Evolutionary conservation across 1,284 basidiomycete genomes (phyloP).

Genomic region (Meripilus lineatus): DNA sequence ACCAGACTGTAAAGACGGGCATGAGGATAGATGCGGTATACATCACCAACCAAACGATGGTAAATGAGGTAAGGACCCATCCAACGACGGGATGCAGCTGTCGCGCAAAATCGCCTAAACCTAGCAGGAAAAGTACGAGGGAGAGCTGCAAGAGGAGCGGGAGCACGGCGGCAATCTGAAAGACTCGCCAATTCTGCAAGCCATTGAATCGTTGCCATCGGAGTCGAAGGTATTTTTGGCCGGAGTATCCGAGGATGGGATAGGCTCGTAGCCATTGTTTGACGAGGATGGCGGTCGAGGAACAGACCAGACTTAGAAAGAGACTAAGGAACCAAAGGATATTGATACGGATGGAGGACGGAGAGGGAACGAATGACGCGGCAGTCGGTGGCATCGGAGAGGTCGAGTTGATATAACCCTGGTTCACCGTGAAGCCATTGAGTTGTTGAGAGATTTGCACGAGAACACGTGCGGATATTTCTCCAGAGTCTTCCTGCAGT

Average conservation of each 20-base stretch:
- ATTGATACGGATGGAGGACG: conserved; percentile 12
- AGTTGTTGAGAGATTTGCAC: conserved; percentile 12
- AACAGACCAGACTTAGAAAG: conserved; percentile 10
- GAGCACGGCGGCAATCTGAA: conserved; percentile 20
- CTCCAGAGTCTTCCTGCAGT: conserved; percentile 7
- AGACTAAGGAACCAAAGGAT: conserved; percentile 16
- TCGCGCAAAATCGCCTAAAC: conserved; percentile 12
- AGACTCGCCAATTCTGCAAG: conserved; percentile 24
- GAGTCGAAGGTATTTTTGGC: conserved; percentile 1
- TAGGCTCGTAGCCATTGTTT: conserved; percentile 17
- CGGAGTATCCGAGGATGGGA: conserved; percentile 2
- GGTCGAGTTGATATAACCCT: conserved; percentile 6
- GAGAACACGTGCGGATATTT: conserved; percentile 6
- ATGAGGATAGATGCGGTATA: conserved; percentile 1
- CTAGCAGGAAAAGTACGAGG: conserved; percentile 25
- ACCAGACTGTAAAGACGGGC: conserved; percentile 8
- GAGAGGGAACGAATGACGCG: neutral
- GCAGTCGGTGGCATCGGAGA: conserved; percentile 6
- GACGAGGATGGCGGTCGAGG: conserved; percentile 13
- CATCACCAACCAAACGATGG: conserved; percentile 4
- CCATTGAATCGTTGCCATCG: conserved; percentile 24
- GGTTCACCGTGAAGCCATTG: conserved; percentile 8
- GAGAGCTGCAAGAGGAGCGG: conserved; percentile 26
- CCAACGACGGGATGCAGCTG: conserved; percentile 9
- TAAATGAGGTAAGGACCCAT: conserved; percentile 4